These are phyloP conservation scores for Ustilago sp. DNA, from an alignment of 1,284 basidiomycete species.

Conservation along the genomic window DNA sequence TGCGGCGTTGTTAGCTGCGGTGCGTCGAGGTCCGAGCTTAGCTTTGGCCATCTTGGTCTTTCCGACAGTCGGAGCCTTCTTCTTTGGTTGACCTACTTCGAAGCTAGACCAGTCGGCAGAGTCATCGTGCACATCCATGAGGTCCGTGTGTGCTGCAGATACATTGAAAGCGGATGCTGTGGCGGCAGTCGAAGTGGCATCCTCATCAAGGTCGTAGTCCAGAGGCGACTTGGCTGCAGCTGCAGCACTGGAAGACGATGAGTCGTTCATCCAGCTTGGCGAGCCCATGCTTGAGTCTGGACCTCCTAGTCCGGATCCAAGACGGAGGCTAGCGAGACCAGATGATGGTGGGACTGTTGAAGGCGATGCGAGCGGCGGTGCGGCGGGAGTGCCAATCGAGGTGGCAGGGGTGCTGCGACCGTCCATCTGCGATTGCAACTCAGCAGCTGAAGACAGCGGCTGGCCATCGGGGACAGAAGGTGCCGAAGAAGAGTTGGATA, in stretches of 20 bases:
- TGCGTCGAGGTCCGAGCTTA: constrained; percentile 35
- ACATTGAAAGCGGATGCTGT: constrained; percentile 34
- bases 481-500: constrained; percentile 37
- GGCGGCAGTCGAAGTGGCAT: constrained; percentile 26
- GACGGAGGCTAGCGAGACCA: constrained; percentile 40
- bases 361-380: constrained; percentile 11
- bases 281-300: neutral
- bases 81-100: constrained; percentile 49
- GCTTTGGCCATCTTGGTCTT: constrained; percentile 41
- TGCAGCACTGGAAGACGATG: constrained; percentile 8
- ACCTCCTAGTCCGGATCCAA: constrained; percentile 28
- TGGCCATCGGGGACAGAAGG: constrained; percentile 30
- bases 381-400: constrained; percentile 14
- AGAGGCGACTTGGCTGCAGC: constrained; percentile 26
- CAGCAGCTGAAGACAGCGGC: constrained; percentile 30
- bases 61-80: constrained; percentile 29
- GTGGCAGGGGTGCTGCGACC: constrained; percentile 31
- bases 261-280: constrained; percentile 14
- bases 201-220: constrained; percentile 44
- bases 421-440: constrained; percentile 50
- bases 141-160: constrained; percentile 23
- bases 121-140: constrained; percentile 64
- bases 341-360: constrained; percentile 25
- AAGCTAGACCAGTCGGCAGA: constrained; percentile 60
- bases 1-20: constrained; percentile 27